These are phyloP conservation scores for Epichloe festucae DNA, from an alignment of 2,329 filamentous ascomycete genomes.

Conservation along the genomic window DNA sequence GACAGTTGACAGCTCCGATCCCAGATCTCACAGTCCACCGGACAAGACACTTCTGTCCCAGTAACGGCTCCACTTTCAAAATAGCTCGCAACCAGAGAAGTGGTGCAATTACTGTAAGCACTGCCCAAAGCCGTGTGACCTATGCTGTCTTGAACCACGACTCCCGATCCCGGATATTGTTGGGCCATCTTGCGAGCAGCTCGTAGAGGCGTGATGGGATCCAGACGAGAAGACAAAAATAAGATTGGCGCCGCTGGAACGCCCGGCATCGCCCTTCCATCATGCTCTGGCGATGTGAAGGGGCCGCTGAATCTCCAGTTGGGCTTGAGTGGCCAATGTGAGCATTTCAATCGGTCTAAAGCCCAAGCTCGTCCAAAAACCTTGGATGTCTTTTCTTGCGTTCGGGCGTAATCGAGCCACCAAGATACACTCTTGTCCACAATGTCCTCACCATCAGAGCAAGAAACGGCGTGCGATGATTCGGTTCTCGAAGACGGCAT, in stretches of 20 bases:
- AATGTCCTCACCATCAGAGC: constrained; percentile 19
- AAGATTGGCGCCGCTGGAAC: constrained; percentile 28
- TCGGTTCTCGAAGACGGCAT: neutral
- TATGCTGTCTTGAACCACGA: constrained; percentile 10
- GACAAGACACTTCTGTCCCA: neutral
- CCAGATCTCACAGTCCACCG: neutral
- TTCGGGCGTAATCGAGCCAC: constrained; percentile 12
- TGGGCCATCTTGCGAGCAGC: constrained; percentile 5
- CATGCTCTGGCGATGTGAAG: constrained; percentile 13
- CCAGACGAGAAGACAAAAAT: constrained; percentile 27
- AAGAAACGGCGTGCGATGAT: constrained; percentile 11
- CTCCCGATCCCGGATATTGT: constrained; percentile 9
- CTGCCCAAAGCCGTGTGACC: constrained; percentile 7
- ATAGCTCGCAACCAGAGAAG: neutral
- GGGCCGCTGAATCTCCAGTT: constrained; percentile 24
- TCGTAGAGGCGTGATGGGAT: constrained; percentile 30
- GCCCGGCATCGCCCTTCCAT: constrained; percentile 11
- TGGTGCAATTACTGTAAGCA: neutral
- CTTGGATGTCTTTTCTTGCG: constrained; percentile 14
- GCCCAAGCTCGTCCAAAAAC: constrained; percentile 21
- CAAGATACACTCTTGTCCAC: constrained; percentile 8
- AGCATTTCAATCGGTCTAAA: constrained; percentile 23
- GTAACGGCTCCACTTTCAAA: neutral
- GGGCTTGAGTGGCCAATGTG: constrained; percentile 21
- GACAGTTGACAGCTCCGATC: neutral